A percentile compares a stretch with the other conserved stretches of the same genome.
Conservation (phyloP, 148 eudicot genomes). For the Bassia scoparia region DNA sequence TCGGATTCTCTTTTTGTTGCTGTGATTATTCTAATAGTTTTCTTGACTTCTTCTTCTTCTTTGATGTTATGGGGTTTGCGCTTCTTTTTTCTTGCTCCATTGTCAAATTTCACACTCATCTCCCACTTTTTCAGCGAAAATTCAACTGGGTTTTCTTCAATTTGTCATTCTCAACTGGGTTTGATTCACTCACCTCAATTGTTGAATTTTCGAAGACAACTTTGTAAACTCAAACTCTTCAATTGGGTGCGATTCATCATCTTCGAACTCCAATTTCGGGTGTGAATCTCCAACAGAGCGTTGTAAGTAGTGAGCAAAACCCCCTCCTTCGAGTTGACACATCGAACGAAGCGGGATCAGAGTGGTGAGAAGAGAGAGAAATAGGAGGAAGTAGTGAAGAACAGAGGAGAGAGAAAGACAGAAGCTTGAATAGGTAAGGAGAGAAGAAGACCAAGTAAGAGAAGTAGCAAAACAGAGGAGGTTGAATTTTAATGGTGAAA, state of each 20-base stretch:
- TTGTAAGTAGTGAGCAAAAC: conserved; percentile 26
- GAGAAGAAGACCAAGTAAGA: conserved; percentile 76
- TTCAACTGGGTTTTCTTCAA: conserved; percentile 25
- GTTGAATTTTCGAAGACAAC: conserved; percentile 48
- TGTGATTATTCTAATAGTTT: conserved; percentile 17
- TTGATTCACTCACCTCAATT: conserved; percentile 27
- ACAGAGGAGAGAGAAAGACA: conserved; percentile 69
- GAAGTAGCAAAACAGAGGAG: conserved; percentile 27
- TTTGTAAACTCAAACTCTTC: conserved; percentile 64
- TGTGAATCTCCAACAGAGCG: conserved; percentile 29
- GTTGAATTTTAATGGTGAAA: neutral
- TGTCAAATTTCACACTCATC: conserved; percentile 39
- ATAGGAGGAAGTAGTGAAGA: conserved; percentile 57
- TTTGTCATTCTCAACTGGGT: conserved; percentile 18
- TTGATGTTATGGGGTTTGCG: conserved; percentile 27
- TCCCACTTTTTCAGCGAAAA: conserved; percentile 23
- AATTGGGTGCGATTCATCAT: conserved; percentile 20
- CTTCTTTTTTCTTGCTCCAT: conserved; percentile 33
- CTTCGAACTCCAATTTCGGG: conserved; percentile 22
- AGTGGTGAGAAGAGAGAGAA: conserved; percentile 36
- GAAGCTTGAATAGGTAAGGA: conserved; percentile 65
- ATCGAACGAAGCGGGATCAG: conserved; percentile 24
- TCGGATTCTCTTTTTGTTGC: conserved; percentile 24
- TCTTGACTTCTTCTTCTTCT: conserved; percentile 17
- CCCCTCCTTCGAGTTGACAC: conserved; percentile 25